A percentile compares a stretch with the other conserved stretches of the same genome.
Conservation (phyloP, 208 protist species). For the Leishmania lainsoni region DNA sequence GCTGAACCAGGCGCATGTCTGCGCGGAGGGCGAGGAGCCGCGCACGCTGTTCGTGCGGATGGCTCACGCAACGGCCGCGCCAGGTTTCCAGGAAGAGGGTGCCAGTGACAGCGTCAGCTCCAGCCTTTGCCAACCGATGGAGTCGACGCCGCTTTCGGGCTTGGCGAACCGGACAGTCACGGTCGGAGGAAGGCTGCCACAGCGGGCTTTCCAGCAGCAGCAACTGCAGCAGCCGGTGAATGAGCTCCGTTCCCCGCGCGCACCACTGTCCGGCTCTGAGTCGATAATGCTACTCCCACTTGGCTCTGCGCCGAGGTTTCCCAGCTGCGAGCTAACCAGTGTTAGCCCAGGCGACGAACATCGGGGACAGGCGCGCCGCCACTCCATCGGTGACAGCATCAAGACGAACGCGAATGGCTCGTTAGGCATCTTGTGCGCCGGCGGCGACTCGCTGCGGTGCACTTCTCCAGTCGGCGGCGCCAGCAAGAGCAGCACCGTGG, state of each 20-base stretch:
- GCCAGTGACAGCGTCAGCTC: background rate
- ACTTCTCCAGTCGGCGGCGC: conserved; percentile 2
- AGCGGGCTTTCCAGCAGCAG: background rate
- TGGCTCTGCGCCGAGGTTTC: background rate
- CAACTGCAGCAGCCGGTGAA: background rate
- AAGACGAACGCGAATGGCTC: background rate
- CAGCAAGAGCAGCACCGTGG: background rate
- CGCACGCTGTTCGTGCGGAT: conserved; percentile 30
- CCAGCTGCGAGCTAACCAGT: background rate
- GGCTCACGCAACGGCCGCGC: conserved; percentile 25
- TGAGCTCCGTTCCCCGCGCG: background rate
- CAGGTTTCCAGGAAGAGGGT: conserved; percentile 24
- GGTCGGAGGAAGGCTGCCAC: background rate
- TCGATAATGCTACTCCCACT: background rate
- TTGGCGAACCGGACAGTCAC: background rate
- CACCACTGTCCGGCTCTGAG: background rate
- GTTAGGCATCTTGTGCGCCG: background rate
- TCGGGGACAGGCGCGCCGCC: background rate
- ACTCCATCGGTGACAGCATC: background rate
- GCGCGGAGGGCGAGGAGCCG: conserved; percentile 14
- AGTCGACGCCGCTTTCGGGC: background rate
- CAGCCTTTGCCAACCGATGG: background rate
- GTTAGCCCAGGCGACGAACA: background rate
- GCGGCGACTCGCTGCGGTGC: conserved; percentile 6
- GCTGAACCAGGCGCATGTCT: conserved; percentile 26